Evolutionary conservation across 768 basidiomycete genomes (phyloP).

Genomic region (Pulveroboletus sp.): DNA sequence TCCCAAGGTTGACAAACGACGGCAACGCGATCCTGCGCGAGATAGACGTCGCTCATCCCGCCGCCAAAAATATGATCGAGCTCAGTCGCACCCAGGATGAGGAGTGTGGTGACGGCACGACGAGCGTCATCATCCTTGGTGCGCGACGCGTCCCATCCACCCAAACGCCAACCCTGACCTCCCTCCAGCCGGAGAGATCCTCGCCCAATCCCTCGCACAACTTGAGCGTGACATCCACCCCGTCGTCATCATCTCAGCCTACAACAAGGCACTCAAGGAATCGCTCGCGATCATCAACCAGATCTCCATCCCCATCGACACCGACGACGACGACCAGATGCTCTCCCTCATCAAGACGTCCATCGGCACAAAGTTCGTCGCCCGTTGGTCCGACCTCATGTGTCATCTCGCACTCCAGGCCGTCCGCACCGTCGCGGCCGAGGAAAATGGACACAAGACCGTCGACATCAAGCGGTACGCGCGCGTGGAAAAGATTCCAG

Average conservation of each 20-base stretch:
- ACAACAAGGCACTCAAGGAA: constrained; percentile 93
- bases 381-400: constrained; percentile 97
- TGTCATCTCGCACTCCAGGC: constrained; percentile 91
- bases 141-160: constrained; percentile 14
- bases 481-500: constrained; percentile 94
- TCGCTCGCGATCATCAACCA: constrained; percentile 83
- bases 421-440: constrained; percentile 80
- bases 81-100: constrained; percentile 97
- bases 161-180: background rate
- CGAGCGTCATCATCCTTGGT: constrained; percentile 97
- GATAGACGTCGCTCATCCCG: constrained; percentile 98
- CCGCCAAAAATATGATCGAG: constrained; percentile 99
- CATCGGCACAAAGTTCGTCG: constrained; percentile 97
- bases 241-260: constrained; percentile 97
- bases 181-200: constrained; percentile 83
- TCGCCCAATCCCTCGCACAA: constrained; percentile 89
- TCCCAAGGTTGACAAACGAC: constrained; percentile 84
- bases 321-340: constrained; percentile 84
- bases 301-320: constrained; percentile 89
- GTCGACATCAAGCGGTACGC: constrained; percentile 99
- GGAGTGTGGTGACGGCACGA: constrained; percentile 98
- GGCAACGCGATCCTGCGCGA: constrained; percentile 99
- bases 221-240: constrained; percentile 98
- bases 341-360: constrained; percentile 95
- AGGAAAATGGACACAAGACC: constrained; percentile 73